phyloP scores from a whole-genome alignment of 2,329 filamentous ascomycete genomes.

The Neopestalotiopsis sp. region DNA sequence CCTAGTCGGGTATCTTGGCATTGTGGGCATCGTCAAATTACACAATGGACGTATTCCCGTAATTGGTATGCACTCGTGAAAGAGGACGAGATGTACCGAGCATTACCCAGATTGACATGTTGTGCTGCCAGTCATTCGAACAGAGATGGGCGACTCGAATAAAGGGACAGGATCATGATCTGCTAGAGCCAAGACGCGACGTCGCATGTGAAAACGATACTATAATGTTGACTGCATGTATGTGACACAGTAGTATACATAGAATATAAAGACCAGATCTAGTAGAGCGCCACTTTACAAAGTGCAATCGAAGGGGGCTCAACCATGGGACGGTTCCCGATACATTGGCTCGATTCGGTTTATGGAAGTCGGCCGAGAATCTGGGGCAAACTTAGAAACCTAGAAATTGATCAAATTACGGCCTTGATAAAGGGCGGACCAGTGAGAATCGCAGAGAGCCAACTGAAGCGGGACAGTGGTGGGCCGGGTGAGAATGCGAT shows the following conservation, averaged over 20 bases:
- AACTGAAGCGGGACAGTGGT: not conserved
- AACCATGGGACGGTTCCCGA: not conserved
- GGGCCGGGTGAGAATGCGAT: not conserved
- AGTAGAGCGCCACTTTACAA: not conserved
- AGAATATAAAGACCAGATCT: not conserved
- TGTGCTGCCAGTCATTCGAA: not conserved
- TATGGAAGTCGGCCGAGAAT: not conserved
- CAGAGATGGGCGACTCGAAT: not conserved
- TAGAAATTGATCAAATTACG: not conserved
- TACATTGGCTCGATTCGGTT: not conserved
- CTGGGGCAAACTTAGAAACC: not conserved
- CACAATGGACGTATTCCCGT: not conserved
- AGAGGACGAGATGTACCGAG: too few relatives aligned
- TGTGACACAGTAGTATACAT: not conserved
- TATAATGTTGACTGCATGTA: not conserved
- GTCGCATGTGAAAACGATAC: not conserved
- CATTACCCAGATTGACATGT: too few relatives aligned
- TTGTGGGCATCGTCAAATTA: not conserved
- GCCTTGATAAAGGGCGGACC: not conserved
- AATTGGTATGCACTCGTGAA: not conserved
- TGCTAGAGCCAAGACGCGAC: not conserved
- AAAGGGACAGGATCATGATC: not conserved
- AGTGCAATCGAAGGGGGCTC: not conserved
- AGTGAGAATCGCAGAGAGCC: not conserved
- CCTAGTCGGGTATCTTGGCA: not conserved